Conservation (phyloP, 2,329 filamentous ascomycete genomes). For the Pyricularia sp. region DNA sequence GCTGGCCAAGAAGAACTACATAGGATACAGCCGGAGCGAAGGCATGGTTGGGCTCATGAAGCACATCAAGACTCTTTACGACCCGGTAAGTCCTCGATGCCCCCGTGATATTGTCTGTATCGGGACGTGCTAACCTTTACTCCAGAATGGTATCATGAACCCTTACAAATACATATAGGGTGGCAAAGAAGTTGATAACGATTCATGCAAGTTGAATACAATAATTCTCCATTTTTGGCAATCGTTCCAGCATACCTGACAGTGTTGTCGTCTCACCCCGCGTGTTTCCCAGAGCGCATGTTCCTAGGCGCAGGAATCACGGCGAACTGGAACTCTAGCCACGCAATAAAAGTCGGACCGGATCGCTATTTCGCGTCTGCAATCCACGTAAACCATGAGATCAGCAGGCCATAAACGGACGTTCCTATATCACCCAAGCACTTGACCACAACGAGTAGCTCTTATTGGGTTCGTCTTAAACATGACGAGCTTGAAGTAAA, state of each 20-base stretch:
- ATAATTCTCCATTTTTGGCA: neutral
- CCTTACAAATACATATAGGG: slow-evolving; percentile 85
- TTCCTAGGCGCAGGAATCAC: neutral
- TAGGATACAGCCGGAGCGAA: slow-evolving; percentile 81
- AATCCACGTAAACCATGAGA: neutral
- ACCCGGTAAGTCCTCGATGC: slow-evolving; percentile 59
- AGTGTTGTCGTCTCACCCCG: neutral
- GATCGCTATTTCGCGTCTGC: neutral
- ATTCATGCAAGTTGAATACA: neutral
- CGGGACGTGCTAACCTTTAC: slow-evolving; percentile 7
- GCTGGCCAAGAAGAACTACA: slow-evolving; percentile 88
- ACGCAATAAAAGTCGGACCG: neutral
- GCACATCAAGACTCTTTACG: slow-evolving; percentile 86
- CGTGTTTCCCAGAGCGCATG: neutral
- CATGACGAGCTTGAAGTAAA: neutral
- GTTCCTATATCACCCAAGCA: neutral
- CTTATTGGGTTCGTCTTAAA: neutral
- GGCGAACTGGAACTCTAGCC: neutral
- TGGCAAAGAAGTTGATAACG: neutral
- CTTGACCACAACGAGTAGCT: neutral
- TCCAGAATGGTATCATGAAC: slow-evolving; percentile 93
- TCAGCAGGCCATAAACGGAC: neutral
- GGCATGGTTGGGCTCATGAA: slow-evolving; percentile 87
- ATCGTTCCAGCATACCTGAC: neutral
- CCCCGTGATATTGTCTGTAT: neutral